phyloP scores from a whole-genome alignment of 164 flowering plant species.

The Berberis thunbergii region DNA sequence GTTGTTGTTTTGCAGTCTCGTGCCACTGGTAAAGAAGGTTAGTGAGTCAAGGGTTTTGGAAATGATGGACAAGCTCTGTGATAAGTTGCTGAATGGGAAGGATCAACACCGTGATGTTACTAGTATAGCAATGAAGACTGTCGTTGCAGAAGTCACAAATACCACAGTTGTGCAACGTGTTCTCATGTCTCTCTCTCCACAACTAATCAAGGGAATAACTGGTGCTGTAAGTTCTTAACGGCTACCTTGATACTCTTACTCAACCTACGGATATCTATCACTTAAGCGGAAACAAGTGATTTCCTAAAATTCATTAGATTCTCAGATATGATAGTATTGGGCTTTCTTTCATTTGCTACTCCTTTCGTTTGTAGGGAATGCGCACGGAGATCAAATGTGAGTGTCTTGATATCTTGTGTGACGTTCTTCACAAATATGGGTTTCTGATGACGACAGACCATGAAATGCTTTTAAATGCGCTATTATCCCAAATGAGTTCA shows the following conservation, averaged over 20 bases:
- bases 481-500: slow-evolving; percentile 69
- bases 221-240: slow-evolving; percentile 43
- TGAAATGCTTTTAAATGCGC: slow-evolving; percentile 53
- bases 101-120: slow-evolving; percentile 92
- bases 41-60: slow-evolving; percentile 68
- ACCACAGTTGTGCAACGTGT: slow-evolving; percentile 56
- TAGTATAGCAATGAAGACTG: slow-evolving; percentile 91
- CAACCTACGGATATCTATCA: too few relatives aligned
- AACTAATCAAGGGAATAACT: slow-evolving; percentile 64
- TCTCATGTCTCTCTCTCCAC: slow-evolving; percentile 56
- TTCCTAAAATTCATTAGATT: not conserved
- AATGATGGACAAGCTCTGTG: slow-evolving; percentile 73
- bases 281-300: not conserved
- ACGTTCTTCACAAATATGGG: slow-evolving; percentile 89
- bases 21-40: slow-evolving; percentile 91
- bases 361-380: slow-evolving; percentile 40
- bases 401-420: slow-evolving; percentile 91
- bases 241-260: not conserved
- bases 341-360: not conserved
- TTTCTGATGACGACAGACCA: slow-evolving; percentile 76
- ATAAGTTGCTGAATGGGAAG: slow-evolving; percentile 70
- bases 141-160: slow-evolving; percentile 64
- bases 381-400: slow-evolving; percentile 84
- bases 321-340: not conserved
- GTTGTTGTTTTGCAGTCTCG: slow-evolving; percentile 51